Conservation (phyloP, 345 rosid genomes). For the Moricandia arvensis region DNA sequence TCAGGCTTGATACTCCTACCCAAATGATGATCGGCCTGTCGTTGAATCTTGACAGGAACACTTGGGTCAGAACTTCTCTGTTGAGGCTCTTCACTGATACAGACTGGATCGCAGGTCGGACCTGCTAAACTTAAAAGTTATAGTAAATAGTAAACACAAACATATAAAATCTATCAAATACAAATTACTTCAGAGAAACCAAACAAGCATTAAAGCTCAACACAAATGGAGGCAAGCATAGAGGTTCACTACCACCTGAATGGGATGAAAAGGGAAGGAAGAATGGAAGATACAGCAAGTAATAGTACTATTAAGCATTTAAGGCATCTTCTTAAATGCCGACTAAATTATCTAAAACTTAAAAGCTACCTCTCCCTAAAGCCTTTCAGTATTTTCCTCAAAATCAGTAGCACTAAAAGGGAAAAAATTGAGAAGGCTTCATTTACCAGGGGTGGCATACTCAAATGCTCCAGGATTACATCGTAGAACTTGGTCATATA, state of each 20-base stretch:
- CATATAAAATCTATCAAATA: constrained; percentile 2
- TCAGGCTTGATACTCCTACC: constrained; percentile 44
- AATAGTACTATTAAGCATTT: constrained; percentile 20
- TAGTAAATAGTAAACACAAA: constrained; percentile 57
- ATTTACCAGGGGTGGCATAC: constrained; percentile 78
- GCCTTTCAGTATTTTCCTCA: neutral
- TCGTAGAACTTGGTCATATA: constrained; percentile 64
- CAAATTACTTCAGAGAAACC: neutral
- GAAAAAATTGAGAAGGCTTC: constrained; percentile 39
- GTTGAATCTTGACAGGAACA: constrained; percentile 42
- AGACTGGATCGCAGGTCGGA: constrained; percentile 50
- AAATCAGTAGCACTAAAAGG: constrained; percentile 14
- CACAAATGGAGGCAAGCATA: constrained; percentile 17
- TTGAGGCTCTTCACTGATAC: constrained; percentile 45
- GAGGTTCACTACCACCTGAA: constrained; percentile 14
- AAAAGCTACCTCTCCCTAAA: neutral
- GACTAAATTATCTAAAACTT: constrained; percentile 2
- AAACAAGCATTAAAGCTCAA: constrained; percentile 11
- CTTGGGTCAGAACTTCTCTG: constrained; percentile 50
- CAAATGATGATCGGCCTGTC: constrained; percentile 27
- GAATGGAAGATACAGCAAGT: constrained; percentile 19
- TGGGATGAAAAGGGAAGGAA: constrained; percentile 19
- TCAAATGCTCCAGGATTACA: constrained; percentile 76
- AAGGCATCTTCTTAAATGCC: constrained; percentile 23
- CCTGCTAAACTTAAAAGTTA: constrained; percentile 73